Percentiles rank a stretch among this genome's conserved stretches.
These are phyloP conservation scores for Trichoderma reesei DNA, from an alignment of 495 filamentous ascomycete genomes.

Conservation along the genomic window DNA sequence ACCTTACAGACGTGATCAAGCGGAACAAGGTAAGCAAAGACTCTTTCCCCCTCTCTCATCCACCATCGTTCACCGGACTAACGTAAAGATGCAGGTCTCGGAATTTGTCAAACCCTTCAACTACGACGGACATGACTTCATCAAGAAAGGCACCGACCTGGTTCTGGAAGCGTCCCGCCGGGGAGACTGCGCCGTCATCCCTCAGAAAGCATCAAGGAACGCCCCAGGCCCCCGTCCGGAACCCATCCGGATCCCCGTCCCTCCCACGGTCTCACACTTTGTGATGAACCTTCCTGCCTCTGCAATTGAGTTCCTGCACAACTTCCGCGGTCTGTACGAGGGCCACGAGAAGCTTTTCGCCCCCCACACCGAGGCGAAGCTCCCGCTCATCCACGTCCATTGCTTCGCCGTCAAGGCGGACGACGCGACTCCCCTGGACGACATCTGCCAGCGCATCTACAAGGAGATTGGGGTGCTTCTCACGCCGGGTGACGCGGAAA, in stretches of 20 bases:
- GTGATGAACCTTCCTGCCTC: conserved; percentile 94
- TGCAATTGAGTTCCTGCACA: conserved; percentile 75
- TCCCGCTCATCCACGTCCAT: conserved; percentile 86
- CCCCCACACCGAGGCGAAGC: conserved; percentile 41
- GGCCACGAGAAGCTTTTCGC: conserved; percentile 56
- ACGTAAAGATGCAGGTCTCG: conserved; percentile 38
- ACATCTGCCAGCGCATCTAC: conserved; percentile 62
- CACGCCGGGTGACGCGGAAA: conserved; percentile 44
- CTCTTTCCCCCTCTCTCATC: not conserved
- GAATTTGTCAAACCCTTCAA: conserved; percentile 71
- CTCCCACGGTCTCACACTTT: conserved; percentile 74
- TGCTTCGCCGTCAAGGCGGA: conserved; percentile 75
- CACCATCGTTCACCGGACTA: not conserved
- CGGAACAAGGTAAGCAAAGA: conserved; percentile 58
- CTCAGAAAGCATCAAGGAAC: conserved; percentile 27
- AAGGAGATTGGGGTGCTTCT: conserved; percentile 50
- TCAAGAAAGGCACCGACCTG: conserved; percentile 51
- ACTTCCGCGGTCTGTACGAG: conserved; percentile 73
- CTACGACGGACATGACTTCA: conserved; percentile 71
- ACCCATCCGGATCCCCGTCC: conserved; percentile 41
- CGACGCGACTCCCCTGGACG: conserved; percentile 44
- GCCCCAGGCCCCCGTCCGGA: conserved; percentile 24
- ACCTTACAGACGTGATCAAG: conserved; percentile 56
- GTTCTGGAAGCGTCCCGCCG: conserved; percentile 47
- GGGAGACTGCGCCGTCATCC: conserved; percentile 34